A percentile compares a stretch with the other conserved stretches of the same genome.
phyloP scores from a whole-genome alignment of 176 grass and related monocot species.

The Carex scoparia region DNA sequence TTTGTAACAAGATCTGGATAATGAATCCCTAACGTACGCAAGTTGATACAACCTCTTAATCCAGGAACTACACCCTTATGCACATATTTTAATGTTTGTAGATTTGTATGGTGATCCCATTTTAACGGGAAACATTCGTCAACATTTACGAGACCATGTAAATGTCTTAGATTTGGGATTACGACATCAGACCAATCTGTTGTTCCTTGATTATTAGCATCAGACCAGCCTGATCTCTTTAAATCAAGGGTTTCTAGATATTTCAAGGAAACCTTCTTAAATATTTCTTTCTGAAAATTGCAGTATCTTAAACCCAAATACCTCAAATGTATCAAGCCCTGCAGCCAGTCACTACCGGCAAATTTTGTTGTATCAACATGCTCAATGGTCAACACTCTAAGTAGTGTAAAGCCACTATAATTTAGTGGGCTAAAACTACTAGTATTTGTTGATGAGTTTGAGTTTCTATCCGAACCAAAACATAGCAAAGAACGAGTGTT shows the following conservation, averaged over 20 bases:
- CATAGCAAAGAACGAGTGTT: background rate
- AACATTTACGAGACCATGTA: background rate
- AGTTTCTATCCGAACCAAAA: background rate
- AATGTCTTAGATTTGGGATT: background rate
- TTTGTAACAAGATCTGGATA: no score
- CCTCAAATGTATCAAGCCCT: background rate
- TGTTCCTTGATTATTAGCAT: no score
- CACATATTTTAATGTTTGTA: background rate
- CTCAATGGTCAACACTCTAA: constrained; percentile 5
- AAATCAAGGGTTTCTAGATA: background rate
- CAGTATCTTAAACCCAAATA: background rate
- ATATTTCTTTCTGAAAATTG: no score
- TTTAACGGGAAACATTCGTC: background rate
- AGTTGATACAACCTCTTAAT: background rate
- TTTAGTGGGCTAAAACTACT: background rate
- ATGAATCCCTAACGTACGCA: background rate
- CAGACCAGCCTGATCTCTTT: no score
- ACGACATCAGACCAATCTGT: no score
- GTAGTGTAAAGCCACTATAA: background rate
- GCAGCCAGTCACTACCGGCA: background rate
- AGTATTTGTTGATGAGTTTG: background rate
- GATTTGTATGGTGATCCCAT: background rate
- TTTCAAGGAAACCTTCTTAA: background rate
- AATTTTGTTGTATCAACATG: background rate
- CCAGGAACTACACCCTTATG: accelerated